Evolutionary conservation across 2,329 filamentous ascomycete genomes (phyloP), one percentile per base, ranked within the genome.

Genomic region (Pseudogymnoascus sp.): DNA sequence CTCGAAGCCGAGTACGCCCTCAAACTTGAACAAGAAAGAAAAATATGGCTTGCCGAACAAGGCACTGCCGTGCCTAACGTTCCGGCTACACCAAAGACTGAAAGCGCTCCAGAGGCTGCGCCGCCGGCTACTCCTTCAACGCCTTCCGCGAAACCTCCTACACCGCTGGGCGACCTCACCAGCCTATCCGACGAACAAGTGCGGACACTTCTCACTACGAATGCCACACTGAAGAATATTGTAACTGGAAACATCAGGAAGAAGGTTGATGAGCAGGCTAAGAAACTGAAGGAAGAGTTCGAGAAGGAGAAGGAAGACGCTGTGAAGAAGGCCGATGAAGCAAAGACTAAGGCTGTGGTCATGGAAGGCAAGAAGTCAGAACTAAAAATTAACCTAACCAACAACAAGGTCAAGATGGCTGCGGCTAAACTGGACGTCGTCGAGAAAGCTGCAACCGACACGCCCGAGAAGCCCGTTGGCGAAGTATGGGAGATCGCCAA

Each of bases 401-500:
- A 93, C 66, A 89, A 87, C 67, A 85, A 87, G 70, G 75, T 81
- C 53, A 83, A 81, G 64, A 75, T 77, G 7, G 83, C 86, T 0
- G 80, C 80, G 58, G 89, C 87, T 4, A 95, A 94, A 76, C 76
- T 95, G 33, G 82, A 83, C 1, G 84, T 94, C 1, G 89, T 97
- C 3, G 83, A 91, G 69, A 89, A 85, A 53, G 92, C 93, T 11
- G 91, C 88, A 0, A 81, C 80, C n/a, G 88, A 96, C 57, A 97
- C 92, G 0, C 93, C 93, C 0, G 81, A 93, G 68, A 86, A 85
- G 71, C 84, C 91, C 0, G 91, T 97, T 3, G 83, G 78, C 8
- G 91, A 97, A 73, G 92, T 97, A 0, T 97, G 90, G 89, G 85
- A 88, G 65, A 77, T 89, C 60, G 91, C 88, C 0, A 92, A 93